phyloP scores from a whole-genome alignment of 148 eudicot species.

The Camellia sinensis region DNA sequence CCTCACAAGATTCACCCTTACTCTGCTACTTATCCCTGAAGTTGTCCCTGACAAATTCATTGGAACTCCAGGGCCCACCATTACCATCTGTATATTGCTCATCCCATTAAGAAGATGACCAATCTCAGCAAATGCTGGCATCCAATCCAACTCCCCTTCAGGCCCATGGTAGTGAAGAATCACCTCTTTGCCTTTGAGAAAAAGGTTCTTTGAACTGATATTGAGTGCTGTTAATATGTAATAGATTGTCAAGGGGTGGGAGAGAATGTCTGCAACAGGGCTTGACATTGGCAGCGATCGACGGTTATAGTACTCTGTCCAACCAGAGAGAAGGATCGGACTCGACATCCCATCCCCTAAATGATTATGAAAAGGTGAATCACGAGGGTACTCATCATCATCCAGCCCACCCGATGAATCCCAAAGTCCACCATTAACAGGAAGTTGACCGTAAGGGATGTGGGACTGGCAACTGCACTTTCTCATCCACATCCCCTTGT shows the following conservation, averaged over 20 bases:
- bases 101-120: constrained; percentile 46
- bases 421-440: constrained; percentile 31
- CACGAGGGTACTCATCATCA: constrained; percentile 48
- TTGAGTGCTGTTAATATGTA: constrained; percentile 44
- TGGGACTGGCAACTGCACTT: constrained; percentile 50
- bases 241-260: constrained; percentile 50
- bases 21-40: constrained; percentile 41
- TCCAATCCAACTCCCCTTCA: constrained; percentile 52
- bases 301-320: constrained; percentile 53
- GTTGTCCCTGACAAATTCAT: constrained; percentile 42
- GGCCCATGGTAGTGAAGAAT: constrained; percentile 54
- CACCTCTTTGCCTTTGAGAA: constrained; percentile 52
- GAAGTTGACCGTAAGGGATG: constrained; percentile 45
- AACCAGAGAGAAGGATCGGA: constrained; percentile 46
- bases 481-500: constrained; percentile 58
- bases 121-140: constrained; percentile 53
- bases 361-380: constrained; percentile 30
- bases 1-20: constrained; percentile 42
- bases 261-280: constrained; percentile 50
- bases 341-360: constrained; percentile 33
- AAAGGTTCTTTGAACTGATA: constrained; percentile 35
- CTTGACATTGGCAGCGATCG: constrained; percentile 49
- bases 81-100: constrained; percentile 44
- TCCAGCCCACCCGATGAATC: constrained; percentile 58
- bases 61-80: constrained; percentile 55